Percentiles rank a stretch among this genome's conserved stretches.
These are phyloP conservation scores for Amylocarpus encephaloides DNA, from an alignment of 2,329 filamentous ascomycete species.

Conservation along the genomic window DNA sequence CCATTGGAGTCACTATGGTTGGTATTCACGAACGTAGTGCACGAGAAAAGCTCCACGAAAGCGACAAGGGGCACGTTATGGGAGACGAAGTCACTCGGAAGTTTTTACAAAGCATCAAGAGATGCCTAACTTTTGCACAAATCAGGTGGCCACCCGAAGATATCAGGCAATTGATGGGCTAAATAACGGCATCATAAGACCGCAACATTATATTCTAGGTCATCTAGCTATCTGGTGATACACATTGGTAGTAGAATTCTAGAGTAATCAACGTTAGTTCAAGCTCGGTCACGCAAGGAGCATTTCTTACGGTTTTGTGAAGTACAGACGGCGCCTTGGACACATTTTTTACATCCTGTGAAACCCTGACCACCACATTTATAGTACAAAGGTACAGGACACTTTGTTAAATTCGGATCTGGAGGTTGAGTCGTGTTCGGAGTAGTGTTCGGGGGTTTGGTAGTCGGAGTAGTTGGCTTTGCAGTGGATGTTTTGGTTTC, in stretches of 20 bases:
- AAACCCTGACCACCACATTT: conserved; percentile 3
- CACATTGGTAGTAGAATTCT: conserved; percentile 9
- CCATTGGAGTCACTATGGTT: conserved; percentile 99
- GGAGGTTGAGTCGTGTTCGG: not conserved
- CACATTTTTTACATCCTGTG: conserved; percentile 2
- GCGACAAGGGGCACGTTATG: conserved; percentile 88
- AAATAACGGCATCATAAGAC: not conserved
- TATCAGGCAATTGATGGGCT: conserved; percentile 87
- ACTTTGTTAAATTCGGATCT: conserved; percentile 7
- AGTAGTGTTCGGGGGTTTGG: not conserved
- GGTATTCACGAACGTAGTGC: conserved; percentile 97
- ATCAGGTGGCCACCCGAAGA: conserved; percentile 94
- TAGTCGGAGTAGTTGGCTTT: not conserved
- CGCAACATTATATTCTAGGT: not conserved
- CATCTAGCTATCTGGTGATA: not conserved
- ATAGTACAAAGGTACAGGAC: conserved; percentile 8
- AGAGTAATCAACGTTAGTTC: not conserved
- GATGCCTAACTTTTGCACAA: conserved; percentile 93
- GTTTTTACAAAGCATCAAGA: conserved; percentile 95
- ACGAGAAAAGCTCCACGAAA: conserved; percentile 88
- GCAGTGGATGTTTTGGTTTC: not conserved
- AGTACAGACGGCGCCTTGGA: not conserved
- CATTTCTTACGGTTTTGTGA: conserved; percentile 3
- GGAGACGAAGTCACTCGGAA: conserved; percentile 94
- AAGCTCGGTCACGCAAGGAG: not conserved